Evolutionary conservation across 169 alveolate genomes (phyloP).

Genomic region (Neospora caninum): DNA sequence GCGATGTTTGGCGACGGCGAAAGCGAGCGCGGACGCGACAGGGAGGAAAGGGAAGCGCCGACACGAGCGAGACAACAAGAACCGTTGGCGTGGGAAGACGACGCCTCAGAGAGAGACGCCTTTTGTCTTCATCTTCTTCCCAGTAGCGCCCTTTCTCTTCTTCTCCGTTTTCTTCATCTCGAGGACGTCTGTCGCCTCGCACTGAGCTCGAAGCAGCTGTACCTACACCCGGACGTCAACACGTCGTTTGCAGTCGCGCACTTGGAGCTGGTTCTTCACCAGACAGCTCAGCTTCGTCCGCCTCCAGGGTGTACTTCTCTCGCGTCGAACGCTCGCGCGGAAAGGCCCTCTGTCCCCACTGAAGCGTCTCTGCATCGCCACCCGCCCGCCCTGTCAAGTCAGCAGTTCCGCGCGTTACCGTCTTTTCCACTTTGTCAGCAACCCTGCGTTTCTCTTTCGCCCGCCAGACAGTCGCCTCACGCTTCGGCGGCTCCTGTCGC

Average conservation of each 20-base stretch:
- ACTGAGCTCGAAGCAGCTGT: not conserved
- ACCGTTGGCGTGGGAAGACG: too few relatives aligned
- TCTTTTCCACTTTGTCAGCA: not conserved
- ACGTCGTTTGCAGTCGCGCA: slow-evolving; percentile 3
- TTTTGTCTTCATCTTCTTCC: not conserved
- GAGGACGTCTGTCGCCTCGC: slow-evolving; percentile 22
- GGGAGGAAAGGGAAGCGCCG: too few relatives aligned
- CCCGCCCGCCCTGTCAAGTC: too few relatives aligned
- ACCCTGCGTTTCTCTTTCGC: not conserved
- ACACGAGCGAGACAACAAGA: too few relatives aligned
- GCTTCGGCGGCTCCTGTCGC: too few relatives aligned
- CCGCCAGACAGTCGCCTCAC: not conserved
- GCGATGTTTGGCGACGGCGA: too few relatives aligned
- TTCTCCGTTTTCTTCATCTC: not conserved
- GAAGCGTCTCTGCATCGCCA: too few relatives aligned
- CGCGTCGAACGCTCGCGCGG: too few relatives aligned
- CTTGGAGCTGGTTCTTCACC: not conserved
- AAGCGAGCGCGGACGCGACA: too few relatives aligned
- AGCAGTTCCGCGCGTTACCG: too few relatives aligned
- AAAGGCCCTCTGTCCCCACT: too few relatives aligned
- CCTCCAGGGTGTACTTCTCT: not conserved
- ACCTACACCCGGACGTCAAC: slow-evolving; percentile 36
- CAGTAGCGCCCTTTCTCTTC: not conserved
- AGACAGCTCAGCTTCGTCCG: not conserved
- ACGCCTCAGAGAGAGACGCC: too few relatives aligned